These are phyloP conservation scores for Secale cereale DNA, from an alignment of 176 grass and related monocot genomes.

Conservation along the genomic window DNA sequence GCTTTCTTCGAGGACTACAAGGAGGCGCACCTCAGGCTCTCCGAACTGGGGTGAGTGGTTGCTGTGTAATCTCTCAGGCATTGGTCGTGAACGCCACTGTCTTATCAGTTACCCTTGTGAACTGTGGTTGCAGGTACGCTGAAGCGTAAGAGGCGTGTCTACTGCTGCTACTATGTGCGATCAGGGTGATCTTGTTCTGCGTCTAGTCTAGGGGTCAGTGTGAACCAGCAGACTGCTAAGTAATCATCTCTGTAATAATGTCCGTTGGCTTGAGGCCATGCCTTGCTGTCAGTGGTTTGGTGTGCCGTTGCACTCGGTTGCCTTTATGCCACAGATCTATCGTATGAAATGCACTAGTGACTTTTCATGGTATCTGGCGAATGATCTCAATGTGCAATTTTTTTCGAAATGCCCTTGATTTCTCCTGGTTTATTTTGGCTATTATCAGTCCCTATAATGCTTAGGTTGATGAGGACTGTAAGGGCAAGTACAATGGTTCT, in stretches of 20 bases:
- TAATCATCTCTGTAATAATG: constrained; percentile 39
- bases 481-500: too few relatives aligned
- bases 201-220: constrained; percentile 22
- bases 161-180: neutral
- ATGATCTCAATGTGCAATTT: neutral
- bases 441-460: too few relatives aligned
- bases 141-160: constrained; percentile 42
- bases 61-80: neutral
- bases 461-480: too few relatives aligned
- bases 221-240: constrained; percentile 23
- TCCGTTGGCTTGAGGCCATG: constrained; percentile 6
- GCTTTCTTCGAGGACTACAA: constrained; percentile 89
- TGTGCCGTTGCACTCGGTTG: neutral
- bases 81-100: neutral
- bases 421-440: neutral
- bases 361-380: neutral
- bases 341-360: neutral
- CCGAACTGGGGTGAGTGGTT: constrained; percentile 62
- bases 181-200: constrained; percentile 13
- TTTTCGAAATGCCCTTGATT: neutral
- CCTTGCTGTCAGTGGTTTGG: neutral
- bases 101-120: neutral
- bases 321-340: constrained; percentile 10
- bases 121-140: constrained; percentile 49
- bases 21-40: constrained; percentile 84